Evolutionary conservation across 1,284 basidiomycete genomes (phyloP), one percentile per base, ranked within the genome.

Genomic region (Takashimella koratensis): DNA sequence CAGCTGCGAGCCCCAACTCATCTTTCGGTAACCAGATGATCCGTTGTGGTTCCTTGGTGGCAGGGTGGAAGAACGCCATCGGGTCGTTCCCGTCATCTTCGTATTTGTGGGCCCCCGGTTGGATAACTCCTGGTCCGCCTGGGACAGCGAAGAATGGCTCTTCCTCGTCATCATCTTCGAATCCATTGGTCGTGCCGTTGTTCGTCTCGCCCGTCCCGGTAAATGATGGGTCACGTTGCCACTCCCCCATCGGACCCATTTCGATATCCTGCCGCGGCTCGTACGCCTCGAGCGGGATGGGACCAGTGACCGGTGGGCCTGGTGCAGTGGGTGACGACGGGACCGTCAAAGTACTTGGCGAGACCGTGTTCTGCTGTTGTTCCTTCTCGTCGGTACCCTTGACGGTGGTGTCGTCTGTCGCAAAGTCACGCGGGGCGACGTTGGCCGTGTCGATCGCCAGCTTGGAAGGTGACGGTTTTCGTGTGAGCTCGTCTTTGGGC

Each of bases 21-120:
- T 94, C 90, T 45, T 73, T 69, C 12, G 91, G 88, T 48, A 95
- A 74, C 92, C 93, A 96, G 39, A 96, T 77, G 10, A 83, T 78
- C 53, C 83, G 80, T 74, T 90, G 87, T 43, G 85, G 83, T 48
- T 85, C 81, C 49, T 85, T 84, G 11, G 84, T 79, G 10, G 88
- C 88, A 13, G 90, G 90, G 64, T 91, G 90, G 50, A 86, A 84
- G 76, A 93, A 95, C 0, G 78, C 74, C 25, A 68, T 57, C 0
- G 65, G 66, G 51, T 75, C 71, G 44, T 70, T 56, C 11, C 51
- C 63, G 39, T 66, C 66, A 16, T 58, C 55, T 26, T 52, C 41
- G 21, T 57, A 44, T 36, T 36, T 36, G 16, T 16, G 8, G 16
- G 21, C 5, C 11, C 19, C 16, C 4, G 46, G 21, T 3, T 25